Percentiles rank a stretch among this genome's conserved stretches.
Conservation (phyloP, 176 grass and related monocot genomes). For the Cenchrus americanus region DNA sequence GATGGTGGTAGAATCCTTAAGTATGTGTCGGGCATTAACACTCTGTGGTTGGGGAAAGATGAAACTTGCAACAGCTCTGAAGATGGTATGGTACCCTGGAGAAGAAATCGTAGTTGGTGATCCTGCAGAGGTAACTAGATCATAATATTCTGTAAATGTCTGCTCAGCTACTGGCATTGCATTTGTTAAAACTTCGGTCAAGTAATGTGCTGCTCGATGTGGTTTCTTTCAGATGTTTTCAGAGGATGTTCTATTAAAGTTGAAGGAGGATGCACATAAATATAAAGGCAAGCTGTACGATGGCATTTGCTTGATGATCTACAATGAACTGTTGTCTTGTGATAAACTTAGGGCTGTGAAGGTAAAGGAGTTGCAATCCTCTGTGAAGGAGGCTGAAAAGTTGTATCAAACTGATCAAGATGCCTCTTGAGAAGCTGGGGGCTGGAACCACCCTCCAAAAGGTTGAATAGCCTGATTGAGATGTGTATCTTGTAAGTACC, state of each 20-base stretch:
- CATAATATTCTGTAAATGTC: not conserved
- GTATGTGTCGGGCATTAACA: not conserved
- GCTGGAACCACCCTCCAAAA: not conserved
- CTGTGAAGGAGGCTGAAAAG: not conserved
- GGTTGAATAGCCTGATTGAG: not conserved
- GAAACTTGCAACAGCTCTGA: slow-evolving; percentile 5
- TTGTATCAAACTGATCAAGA: not conserved
- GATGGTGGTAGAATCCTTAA: not conserved
- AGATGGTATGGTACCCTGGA: not conserved
- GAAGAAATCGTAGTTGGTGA: not conserved
- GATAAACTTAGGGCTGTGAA: not conserved
- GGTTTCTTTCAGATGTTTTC: slow-evolving; percentile 31
- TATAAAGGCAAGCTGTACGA: not conserved
- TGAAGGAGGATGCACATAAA: not conserved
- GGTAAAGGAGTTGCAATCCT: not conserved
- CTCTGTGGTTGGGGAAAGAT: not conserved
- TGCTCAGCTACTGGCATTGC: not conserved
- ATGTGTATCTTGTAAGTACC: no score
- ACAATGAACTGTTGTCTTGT: not conserved
- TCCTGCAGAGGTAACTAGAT: not conserved
- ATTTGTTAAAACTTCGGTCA: not conserved
- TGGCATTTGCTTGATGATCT: not conserved
- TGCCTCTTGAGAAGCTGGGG: not conserved
- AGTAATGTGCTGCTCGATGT: not conserved
- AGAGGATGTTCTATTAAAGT: not conserved